Evolutionary conservation across 495 filamentous ascomycete species (phyloP).

Genomic region (Aspergillus heteromorphus): DNA sequence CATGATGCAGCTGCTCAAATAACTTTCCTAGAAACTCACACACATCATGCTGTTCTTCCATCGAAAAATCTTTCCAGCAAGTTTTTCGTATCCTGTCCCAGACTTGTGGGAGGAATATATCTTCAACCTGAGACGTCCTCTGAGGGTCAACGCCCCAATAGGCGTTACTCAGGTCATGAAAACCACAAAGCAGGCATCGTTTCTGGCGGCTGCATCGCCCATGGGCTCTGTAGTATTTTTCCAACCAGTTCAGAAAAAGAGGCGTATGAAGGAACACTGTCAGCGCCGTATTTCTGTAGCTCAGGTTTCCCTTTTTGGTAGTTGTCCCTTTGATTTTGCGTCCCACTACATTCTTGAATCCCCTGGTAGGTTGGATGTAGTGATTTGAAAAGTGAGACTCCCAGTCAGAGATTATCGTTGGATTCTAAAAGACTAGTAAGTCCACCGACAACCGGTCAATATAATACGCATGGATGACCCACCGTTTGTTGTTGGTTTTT

Average conservation of each 20-base stretch:
- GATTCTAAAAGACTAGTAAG: not conserved
- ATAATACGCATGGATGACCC: not conserved
- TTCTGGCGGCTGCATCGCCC: not conserved
- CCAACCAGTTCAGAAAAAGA: conserved; percentile 32
- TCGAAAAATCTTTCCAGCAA: not conserved
- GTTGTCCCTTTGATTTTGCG: not conserved
- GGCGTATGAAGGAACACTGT: conserved; percentile 39
- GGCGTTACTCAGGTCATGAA: conserved; percentile 7
- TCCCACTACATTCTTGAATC: not conserved
- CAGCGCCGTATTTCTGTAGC: conserved; percentile 40
- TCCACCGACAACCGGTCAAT: not conserved
- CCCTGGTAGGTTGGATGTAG: not conserved
- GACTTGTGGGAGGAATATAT: not conserved
- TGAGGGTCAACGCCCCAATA: conserved; percentile 19
- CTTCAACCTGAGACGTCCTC: not conserved
- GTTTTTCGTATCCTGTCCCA: not conserved
- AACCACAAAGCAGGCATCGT: conserved; percentile 14
- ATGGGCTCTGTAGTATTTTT: conserved; percentile 6
- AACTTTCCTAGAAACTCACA: conserved; percentile 19
- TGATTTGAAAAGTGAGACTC: not conserved
- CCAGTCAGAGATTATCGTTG: not conserved
- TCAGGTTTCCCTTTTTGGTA: conserved; percentile 18
- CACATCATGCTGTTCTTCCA: conserved; percentile 21
- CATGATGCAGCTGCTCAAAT: conserved; percentile 5
- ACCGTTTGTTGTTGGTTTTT: not conserved